Evolutionary conservation across 1,139 yeast species (phyloP).

Genomic region (Scheffersomyces illinoinensis): DNA sequence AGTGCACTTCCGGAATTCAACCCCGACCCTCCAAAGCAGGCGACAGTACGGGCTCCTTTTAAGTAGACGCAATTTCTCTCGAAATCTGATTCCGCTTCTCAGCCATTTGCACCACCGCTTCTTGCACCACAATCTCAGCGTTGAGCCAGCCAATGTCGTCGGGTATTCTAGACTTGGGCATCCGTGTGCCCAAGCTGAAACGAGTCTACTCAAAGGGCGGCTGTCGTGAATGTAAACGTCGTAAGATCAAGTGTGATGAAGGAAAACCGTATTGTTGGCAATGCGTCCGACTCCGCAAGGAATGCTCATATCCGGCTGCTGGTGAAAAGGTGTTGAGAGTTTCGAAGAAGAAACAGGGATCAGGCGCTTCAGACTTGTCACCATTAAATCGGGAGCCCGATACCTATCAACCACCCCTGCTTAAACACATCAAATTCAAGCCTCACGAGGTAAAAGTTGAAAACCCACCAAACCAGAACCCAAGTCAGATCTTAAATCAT

Average conservation of each 20-base stretch:
- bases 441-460: background rate
- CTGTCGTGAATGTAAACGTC: slow-evolving; percentile 28
- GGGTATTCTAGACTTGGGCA: slow-evolving; percentile 14
- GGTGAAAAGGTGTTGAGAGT: slow-evolving; percentile 19
- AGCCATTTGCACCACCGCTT: background rate
- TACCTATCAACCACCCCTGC: background rate
- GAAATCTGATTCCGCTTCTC: background rate
- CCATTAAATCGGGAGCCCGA: background rate
- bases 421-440: background rate
- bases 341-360: slow-evolving; percentile 6
- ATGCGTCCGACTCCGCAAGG: slow-evolving; percentile 22
- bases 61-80: background rate
- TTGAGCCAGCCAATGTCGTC: slow-evolving; percentile 10
- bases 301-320: slow-evolving; percentile 20
- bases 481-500: background rate
- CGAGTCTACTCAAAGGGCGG: slow-evolving; percentile 26
- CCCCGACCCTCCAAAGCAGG: background rate
- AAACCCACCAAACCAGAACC: background rate
- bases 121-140: background rate
- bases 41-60: background rate
- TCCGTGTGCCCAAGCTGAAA: slow-evolving; percentile 9
- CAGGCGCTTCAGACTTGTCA: background rate
- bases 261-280: slow-evolving; percentile 27
- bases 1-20: background rate
- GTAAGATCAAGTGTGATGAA: slow-evolving; percentile 29